A percentile compares a stretch with the other conserved stretches of the same genome.
Evolutionary conservation across 148 eudicot genomes (phyloP).

Genomic region (Spergularia bocconei): DNA sequence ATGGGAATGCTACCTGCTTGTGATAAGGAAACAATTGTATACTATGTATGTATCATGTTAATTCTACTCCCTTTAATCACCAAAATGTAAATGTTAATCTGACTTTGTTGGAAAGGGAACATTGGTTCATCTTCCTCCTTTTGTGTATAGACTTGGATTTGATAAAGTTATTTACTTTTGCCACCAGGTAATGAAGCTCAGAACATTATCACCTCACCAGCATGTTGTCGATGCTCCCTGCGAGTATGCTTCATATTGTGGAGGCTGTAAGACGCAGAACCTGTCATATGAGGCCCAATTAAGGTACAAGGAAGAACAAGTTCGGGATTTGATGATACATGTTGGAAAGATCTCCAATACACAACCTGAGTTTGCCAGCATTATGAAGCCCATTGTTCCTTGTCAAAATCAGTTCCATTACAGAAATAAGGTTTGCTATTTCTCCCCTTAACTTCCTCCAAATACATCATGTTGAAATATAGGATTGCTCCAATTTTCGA

Average conservation of each 20-base stretch:
- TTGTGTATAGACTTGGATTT: not conserved
- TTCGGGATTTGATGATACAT: constrained; percentile 64
- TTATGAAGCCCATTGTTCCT: constrained; percentile 82
- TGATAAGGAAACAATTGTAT: not conserved
- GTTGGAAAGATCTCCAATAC: constrained; percentile 73
- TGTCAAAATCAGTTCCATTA: constrained; percentile 90
- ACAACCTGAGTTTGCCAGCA: constrained; percentile 41
- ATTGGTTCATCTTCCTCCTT: not conserved
- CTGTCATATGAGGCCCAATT: constrained; percentile 85
- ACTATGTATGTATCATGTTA: not conserved
- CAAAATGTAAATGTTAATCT: not conserved
- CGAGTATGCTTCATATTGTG: constrained; percentile 83
- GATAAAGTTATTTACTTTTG: not conserved
- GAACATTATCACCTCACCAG: constrained; percentile 71
- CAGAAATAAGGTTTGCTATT: constrained; percentile 70
- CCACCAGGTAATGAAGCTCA: constrained; percentile 71
- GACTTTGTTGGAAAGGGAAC: not conserved
- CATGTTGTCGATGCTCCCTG: constrained; percentile 95
- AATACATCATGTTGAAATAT: no score
- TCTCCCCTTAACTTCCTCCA: not conserved
- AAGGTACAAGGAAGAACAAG: constrained; percentile 86
- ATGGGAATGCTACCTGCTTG: not conserved
- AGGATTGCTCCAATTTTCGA: not conserved
- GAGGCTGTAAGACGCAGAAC: constrained; percentile 93
- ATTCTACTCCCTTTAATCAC: not conserved